Conservation (phyloP, 176 grass and related monocot species). For the Oryza nivara region DNA sequence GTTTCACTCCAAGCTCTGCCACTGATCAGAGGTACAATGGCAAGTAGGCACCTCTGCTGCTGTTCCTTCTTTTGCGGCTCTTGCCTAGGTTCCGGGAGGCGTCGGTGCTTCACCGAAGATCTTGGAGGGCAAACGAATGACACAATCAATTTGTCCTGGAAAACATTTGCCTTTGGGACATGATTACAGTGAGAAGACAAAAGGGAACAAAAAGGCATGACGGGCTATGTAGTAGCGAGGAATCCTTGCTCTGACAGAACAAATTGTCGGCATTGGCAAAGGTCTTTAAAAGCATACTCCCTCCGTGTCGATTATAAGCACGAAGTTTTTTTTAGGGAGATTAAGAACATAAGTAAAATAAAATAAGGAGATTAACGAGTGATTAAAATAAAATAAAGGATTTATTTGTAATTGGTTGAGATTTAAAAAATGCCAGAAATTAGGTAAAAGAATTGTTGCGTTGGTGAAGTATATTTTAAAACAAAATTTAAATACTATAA, state of each 20-base stretch:
- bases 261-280: slow-evolving; percentile 25
- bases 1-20: background rate
- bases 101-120: slow-evolving; percentile 37
- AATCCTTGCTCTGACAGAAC: slow-evolving; percentile 10
- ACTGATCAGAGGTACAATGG: background rate
- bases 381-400: too few species aligned
- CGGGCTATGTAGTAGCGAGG: background rate
- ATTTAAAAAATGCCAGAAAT: too few species aligned
- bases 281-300: background rate
- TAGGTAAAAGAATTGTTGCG: too few species aligned
- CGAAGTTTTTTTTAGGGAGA: too few species aligned
- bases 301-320: too few species aligned
- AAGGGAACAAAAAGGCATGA: background rate
- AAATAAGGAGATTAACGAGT: too few species aligned
- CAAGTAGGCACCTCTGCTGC: background rate
- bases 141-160: slow-evolving; percentile 39
- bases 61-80: background rate
- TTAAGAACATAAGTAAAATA: too few species aligned
- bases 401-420: too few species aligned
- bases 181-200: slow-evolving; percentile 35
- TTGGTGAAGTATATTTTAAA: too few species aligned
- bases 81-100: slow-evolving; percentile 16
- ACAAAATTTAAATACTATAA: too few species aligned
- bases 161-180: slow-evolving; percentile 24
- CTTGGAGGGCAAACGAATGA: slow-evolving; percentile 33